Evolutionary conservation across 495 filamentous ascomycete species (phyloP).

Genomic region (Penicillium mononematosum): DNA sequence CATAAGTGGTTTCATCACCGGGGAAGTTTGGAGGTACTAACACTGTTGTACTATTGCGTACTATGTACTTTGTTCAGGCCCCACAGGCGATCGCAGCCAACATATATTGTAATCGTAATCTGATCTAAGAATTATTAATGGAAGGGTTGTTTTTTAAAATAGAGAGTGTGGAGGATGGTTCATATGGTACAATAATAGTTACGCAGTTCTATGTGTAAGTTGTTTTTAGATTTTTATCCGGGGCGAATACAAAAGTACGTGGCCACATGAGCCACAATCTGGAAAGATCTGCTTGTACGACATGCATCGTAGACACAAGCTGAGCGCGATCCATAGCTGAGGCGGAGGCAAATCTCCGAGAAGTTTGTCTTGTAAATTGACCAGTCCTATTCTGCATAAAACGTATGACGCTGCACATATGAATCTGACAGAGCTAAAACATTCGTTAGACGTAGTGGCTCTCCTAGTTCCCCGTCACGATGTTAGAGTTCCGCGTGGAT

Average conservation of each 20-base stretch:
- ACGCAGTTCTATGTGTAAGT: background rate
- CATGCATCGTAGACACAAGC: background rate
- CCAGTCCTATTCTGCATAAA: conserved; percentile 1
- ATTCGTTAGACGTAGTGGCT: conserved; percentile 1
- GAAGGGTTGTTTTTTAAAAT: background rate
- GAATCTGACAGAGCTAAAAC: conserved; percentile 4
- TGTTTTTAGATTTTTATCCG: background rate
- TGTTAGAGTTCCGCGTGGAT: conserved; percentile 1
- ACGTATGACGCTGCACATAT: background rate
- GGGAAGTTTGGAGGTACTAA: background rate
- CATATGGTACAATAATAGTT: background rate
- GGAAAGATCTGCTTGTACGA: background rate
- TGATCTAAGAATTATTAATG: background rate
- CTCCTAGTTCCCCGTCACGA: conserved; percentile 1
- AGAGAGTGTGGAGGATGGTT: background rate
- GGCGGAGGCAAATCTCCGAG: background rate
- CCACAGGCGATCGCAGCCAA: conserved; percentile 2
- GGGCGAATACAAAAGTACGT: conserved; percentile 7
- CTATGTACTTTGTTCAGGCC: background rate
- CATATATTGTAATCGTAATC: conserved; percentile 4
- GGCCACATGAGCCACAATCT: conserved; percentile 9
- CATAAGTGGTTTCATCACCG: conserved; percentile 1
- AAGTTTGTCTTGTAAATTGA: conserved; percentile 1
- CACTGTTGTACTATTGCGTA: background rate
- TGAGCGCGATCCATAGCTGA: background rate